Evolutionary conservation across 2,329 filamentous ascomycete genomes (phyloP), one percentile per base, ranked within the genome.

Genomic region (Trichoderma arundinaceum): DNA sequence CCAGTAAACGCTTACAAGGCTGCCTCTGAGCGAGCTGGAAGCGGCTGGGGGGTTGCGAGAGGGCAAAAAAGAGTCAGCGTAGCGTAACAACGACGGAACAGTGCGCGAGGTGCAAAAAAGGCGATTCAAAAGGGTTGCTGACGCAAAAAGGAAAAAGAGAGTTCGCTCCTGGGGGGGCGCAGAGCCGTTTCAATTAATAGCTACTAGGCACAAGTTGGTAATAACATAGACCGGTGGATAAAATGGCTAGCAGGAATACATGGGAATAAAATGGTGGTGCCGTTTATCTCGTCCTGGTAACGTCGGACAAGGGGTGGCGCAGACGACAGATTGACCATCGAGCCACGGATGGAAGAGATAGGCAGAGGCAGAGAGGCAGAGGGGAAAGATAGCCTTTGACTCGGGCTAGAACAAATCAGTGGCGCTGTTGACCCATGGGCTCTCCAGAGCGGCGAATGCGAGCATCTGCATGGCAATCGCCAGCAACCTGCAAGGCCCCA

Each of bases 291-390:
- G 38, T 19, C 32, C 49, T 53, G 49, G 49, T 35, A 53, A 53
- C 49, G 58, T 62, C 38, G 38, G 58, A 62, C 58, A 62, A 62
- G 58, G 56, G 58, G 58, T 62, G 58, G 58, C 58, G 58, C 58
- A 62, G 58, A 62, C 48, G 46, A 62, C n/a, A 22, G 10, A 38
- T 38, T 38, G 7, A 38, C 35, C 35, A 38, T 38, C 22, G 13
- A 17, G 8, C 35, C 35, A 52, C 28, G 49, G n/a, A 7, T 7
- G 35, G 35, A 38, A 38, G 10, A 38, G 22, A 28, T 28, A 28
- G 22, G 22, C 22, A 28, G 22, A 28, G 22, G 22, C 22, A 28
- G 22, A 28, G 22, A 28, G 22, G 4, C 4, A 28, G 22, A n/a
- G n/a, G n/a, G n/a, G n/a, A n/a, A n/a, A n/a, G n/a, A n/a, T n/a